A percentile compares a stretch with the other conserved stretches of the same genome.
Conservation (phyloP, 768 basidiomycete species). For the Dioszegia hungarica region DNA sequence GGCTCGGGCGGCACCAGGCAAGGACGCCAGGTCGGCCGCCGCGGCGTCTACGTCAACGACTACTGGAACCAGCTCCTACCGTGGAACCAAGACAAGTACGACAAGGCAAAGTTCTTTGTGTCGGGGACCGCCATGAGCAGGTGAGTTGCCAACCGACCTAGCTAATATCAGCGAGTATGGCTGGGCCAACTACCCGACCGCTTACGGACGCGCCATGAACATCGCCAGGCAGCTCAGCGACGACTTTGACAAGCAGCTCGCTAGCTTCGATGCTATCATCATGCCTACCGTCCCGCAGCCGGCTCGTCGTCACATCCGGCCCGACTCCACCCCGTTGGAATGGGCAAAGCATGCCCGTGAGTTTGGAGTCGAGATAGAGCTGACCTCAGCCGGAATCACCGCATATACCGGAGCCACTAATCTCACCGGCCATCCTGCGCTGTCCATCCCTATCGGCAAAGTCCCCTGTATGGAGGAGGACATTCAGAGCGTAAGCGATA, state of each 20-base stretch:
- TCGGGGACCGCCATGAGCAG: slow-evolving; percentile 21
- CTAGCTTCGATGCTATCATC: slow-evolving; percentile 46
- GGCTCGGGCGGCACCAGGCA: slow-evolving; percentile 21
- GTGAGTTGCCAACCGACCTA: slow-evolving; percentile 17
- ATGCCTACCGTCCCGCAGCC: slow-evolving; percentile 51
- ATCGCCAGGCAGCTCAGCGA: slow-evolving; percentile 48
- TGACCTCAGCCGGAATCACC: slow-evolving; percentile 23
- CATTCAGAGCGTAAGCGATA: slow-evolving; percentile 14
- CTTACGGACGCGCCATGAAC: slow-evolving; percentile 51
- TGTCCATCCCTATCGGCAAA: slow-evolving; percentile 53
- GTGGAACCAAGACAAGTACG: slow-evolving; percentile 51
- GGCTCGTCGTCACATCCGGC: slow-evolving; percentile 40
- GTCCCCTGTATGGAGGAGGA: slow-evolving; percentile 49
- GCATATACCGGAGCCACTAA: slow-evolving; percentile 37
- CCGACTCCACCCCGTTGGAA: slow-evolving; percentile 37
- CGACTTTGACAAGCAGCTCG: slow-evolving; percentile 48
- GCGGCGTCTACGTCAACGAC: slow-evolving; percentile 49
- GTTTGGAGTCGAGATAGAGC: background rate
- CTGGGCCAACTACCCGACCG: slow-evolving; percentile 43
- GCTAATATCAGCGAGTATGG: slow-evolving; percentile 43
- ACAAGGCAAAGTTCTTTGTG: slow-evolving; percentile 42
- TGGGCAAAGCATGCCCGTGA: slow-evolving; percentile 12
- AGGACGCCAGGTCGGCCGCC: slow-evolving; percentile 38
- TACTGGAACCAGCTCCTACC: slow-evolving; percentile 45
- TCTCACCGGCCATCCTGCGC: slow-evolving; percentile 51